Evolutionary conservation across 2,329 filamentous ascomycete species (phyloP), one percentile per base, ranked within the genome.

Genomic region (Beauveria scarabaeidicola): DNA sequence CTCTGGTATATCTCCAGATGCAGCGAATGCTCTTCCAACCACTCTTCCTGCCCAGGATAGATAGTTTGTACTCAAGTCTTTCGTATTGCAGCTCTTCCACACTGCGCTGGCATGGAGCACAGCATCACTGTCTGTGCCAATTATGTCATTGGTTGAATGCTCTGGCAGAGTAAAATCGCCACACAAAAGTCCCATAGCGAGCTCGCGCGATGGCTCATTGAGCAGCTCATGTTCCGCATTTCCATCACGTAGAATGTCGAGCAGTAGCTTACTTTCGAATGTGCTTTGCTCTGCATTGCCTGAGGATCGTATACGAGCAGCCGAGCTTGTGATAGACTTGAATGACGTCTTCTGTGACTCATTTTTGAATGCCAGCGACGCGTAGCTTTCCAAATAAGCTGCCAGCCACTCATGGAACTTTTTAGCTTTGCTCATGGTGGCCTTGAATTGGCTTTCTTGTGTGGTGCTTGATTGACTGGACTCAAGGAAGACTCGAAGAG

Each of bases 31-130:
- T 69, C 91, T 84, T 8, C 95, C 94, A 48, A 97, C 78, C 2
- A 92, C 88, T 63, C 87, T 83, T 3, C 90, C 92, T 48, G 90
- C 89, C 95, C 95, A 99, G 1, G 89, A 76, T 1, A 91, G 76
- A 69, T 94, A 97, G 17, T 84, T 81, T 27, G 82, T 75, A 59
- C 85, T 88, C 17, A 87, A 77, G 1, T 81, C 75, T 41, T 81
- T 77, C n/a, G 82, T 78, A 61, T 82, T 79, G 65, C 91, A 89
- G 46, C 89, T 91, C 68, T 87, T 86, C 86, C 88, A 94, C 0
- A 97, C 79, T 19, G 85, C 82, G 13, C 85, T 76, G 2, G 85
- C 83, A 67, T 87, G 84, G 1, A 74, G 71, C 13, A 83, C 71
- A 11, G 90, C 86, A 47, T 84, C 78, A 17, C 79, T 69, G 68